Evolutionary conservation across 805 yeast species (phyloP), one percentile per base, ranked within the genome.

Genomic region (Kodamaea nitidulidarum): DNA sequence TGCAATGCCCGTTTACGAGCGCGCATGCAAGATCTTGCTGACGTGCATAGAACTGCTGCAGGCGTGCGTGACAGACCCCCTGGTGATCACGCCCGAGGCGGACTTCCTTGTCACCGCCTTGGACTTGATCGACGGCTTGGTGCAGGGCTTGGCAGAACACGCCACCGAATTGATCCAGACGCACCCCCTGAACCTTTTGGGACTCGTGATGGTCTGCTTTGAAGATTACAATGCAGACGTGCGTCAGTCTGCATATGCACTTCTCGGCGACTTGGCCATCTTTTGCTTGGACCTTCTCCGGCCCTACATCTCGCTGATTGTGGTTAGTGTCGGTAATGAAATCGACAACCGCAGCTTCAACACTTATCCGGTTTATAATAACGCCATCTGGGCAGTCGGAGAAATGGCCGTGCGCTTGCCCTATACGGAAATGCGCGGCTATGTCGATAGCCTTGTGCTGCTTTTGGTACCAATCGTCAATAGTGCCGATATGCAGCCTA

Each of bases 311-410:
- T 70, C 70, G 46, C 72, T 74, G 32, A 64, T 86, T 15, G 62
- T 88, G 45, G 68, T 78, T n/a, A 72, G 79, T 43, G 79, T 88
- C 45, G 80, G 84, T 4, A 75, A 75, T 42, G 95, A 85, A 58
- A 72, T 84, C 49, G 73, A 78, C 47, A 68, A 71, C 45, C 60
- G 80, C 43, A 61, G 68, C 7, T 70, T 61, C 52, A 65, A 63
- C 33, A 66, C 80, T 2, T 70, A 65, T 43, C 78, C 91, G 0
- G 88, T 84, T 2, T 81, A 81, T 51, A 86, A 85, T 61, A 93
- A 93, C 60, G 93, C 98, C 1, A 80, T 87, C 36, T 93, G 98
- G 98, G 78, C 96, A 2, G 64, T 85, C 10, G 98, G 98, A 32
- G 95, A 93, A 58, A 78, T 93, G 21, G 72, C 87, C 3, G 67